Base-by-base conservation (phyloP, 2,329 filamentous ascomycete species). In the Xylariaceae sp. region DNA sequence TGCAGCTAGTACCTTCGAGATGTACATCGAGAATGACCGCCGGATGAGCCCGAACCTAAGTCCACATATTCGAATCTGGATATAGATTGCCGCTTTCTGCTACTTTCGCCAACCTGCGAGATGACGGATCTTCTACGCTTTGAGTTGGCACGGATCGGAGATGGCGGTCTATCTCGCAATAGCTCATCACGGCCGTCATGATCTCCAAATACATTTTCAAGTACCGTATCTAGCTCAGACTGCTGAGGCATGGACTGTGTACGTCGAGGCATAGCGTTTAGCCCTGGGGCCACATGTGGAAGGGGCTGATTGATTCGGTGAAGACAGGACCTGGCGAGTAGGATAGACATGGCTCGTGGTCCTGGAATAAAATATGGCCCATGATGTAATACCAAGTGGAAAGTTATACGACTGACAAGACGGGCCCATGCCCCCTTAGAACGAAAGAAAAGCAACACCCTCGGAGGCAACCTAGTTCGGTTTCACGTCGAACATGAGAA, bases 111-210 rank as follows among this genome's bases (percentile, higher is more conserved):
- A 28, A 5, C 7, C 22, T 5, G 33, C 5, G 46, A n/a, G 14
- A 43, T 45, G 7, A 31, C 45, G 19, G 56, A 58, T 38, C 57
- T 53, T 50, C 50, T 57, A 6, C 57, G 47, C 44, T 48, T 52
- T 28, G 57, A 58, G 36, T 59, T 59, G 19, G 57, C 55, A 19
- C 45, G 47, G 10, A 50, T 46, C n/a, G 46, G 40, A 7, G 54
- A 51, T 14, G 17, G 42, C 12, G 34, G 40, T 53, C 44, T 47
- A 13, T 33, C 31, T 44, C 48, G 36, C n/a, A 42, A 6, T n/a
- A 13, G 3, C 34, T 5, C 10, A 22, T 33, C 44, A n/a, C 31
- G n/a, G 1, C 40, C 44, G 10, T 22, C 39, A 39, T 39, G 4
- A 2, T 33, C 31, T 18, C 43, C 42, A 10, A 31, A 28, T 47